phyloP scores from a whole-genome alignment of 2,329 filamentous ascomycete species.

The Neopestalotiopsis sp. region DNA sequence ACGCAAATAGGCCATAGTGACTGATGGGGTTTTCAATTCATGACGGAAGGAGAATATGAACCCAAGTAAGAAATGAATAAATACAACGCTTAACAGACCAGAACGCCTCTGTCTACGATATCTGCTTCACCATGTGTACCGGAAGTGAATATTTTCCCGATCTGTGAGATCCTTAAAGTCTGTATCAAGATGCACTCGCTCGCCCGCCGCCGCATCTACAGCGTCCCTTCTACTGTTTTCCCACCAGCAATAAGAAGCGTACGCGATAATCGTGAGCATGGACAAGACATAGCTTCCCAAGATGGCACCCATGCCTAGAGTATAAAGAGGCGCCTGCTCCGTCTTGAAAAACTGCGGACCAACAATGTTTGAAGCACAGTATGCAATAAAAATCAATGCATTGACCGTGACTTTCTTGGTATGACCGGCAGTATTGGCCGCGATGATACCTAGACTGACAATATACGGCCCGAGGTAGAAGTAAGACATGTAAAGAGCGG shows the following conservation, averaged over 20 bases:
- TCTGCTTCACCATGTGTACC: conserved; percentile 34
- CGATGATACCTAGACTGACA: conserved; percentile 36
- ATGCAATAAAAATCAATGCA: conserved; percentile 64
- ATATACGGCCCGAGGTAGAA: conserved; percentile 38
- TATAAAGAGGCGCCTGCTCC: conserved; percentile 51
- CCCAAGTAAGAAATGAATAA: neutral
- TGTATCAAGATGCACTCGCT: conserved; percentile 21
- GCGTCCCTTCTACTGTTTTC: conserved; percentile 44
- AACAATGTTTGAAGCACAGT: conserved; percentile 65
- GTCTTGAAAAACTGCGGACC: conserved; percentile 68
- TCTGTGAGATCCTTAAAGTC: conserved; percentile 48
- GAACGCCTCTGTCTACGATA: neutral
- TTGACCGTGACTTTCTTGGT: conserved; percentile 71
- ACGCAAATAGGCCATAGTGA: too few relatives aligned
- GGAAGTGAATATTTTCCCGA: conserved; percentile 48
- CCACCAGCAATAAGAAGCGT: conserved; percentile 38
- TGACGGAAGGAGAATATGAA: neutral
- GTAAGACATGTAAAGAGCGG: conserved; percentile 40
- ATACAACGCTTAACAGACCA: neutral
- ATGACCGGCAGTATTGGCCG: conserved; percentile 58
- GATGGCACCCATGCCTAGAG: conserved; percentile 46
- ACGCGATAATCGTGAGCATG: conserved; percentile 40
- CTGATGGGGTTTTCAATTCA: too few relatives aligned
- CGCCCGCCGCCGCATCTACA: neutral
- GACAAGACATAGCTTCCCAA: conserved; percentile 47